Evolutionary conservation across 2,329 filamentous ascomycete genomes (phyloP), one percentile per base, ranked within the genome.

Genomic region (Aspergillus sp.): DNA sequence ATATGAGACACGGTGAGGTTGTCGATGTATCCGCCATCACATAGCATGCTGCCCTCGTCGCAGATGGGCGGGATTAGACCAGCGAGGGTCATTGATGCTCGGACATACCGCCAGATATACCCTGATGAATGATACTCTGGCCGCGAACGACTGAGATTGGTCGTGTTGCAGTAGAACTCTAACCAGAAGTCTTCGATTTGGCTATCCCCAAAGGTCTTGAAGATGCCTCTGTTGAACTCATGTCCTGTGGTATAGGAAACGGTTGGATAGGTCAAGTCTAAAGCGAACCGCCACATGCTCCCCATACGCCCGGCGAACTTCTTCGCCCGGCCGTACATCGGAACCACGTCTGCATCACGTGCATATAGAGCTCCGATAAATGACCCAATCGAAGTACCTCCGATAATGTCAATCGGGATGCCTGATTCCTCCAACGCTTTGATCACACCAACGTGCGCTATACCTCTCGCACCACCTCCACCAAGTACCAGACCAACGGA

Each of bases 161-260:
- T 98, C 0, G 93, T 97, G 69, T 98, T 98, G 77, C 94, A 98
- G 71, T 98, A 98, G 65, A 88, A 98, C 57, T 95, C 89, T 7
- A 98, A 79, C 93, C 93, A 98, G 61, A 97, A 98, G 66, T 98
- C 93, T 69, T 98, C 93, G 48, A 98, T 97, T 63, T 97, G 93
- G 7, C 88, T 87, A 60, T 96, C 88, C 9, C 90, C 93, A 64
- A 98, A 96, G 0, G 91, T 89, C 68, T 98, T 98, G 80, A 96
- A 98, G 54, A 98, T 96, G 36, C 93, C 93, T 5, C 93, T 86
- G 59, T 98, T 98, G 78, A 98, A 98, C 61, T 98, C 93, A 63
- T 98, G 93, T 1, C 93, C 93, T 0, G 93, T 98, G 1, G 94
- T 98, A 69, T 98, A 98, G 1, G 91, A 95, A 5, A 88, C 88